A percentile compares a stretch with the other conserved stretches of the same genome.
These are phyloP conservation scores for Picea sitchensis DNA, from an alignment of 75 land plant species.

Conservation along the genomic window DNA sequence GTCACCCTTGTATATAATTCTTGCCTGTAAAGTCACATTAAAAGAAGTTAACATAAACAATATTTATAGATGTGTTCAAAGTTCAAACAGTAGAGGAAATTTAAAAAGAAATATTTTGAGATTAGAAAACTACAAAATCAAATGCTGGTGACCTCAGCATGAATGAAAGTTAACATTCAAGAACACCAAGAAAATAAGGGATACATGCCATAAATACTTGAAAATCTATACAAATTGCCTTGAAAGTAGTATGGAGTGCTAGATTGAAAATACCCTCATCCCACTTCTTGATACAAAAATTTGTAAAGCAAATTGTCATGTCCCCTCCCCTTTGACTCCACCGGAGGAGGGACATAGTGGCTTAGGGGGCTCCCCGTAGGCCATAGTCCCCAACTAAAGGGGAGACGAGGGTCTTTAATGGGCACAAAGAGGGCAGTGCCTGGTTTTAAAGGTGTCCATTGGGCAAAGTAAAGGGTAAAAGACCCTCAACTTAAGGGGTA, in stretches of 20 bases:
- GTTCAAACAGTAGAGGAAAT: not conserved
- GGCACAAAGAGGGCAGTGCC: no score
- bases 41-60: not conserved
- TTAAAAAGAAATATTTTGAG: not conserved
- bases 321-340: no score
- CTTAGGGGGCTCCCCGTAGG: no score
- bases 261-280: not conserved
- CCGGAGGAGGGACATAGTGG: no score
- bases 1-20: slow-evolving; percentile 60
- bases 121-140: not conserved
- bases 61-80: not conserved
- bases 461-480: no score
- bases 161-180: no score
- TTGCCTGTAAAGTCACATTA: slow-evolving; percentile 57
- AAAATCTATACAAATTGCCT: not conserved
- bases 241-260: not conserved
- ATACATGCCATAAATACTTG: not conserved
- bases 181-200: not conserved
- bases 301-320: no score
- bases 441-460: no score
- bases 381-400: no score
- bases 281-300: not conserved
- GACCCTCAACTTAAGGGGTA: no score
- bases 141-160: not conserved
- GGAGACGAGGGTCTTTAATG: no score